Base-by-base conservation (phyloP, 805 yeast genomes). In the Zygotorulaspora florentina region DNA sequence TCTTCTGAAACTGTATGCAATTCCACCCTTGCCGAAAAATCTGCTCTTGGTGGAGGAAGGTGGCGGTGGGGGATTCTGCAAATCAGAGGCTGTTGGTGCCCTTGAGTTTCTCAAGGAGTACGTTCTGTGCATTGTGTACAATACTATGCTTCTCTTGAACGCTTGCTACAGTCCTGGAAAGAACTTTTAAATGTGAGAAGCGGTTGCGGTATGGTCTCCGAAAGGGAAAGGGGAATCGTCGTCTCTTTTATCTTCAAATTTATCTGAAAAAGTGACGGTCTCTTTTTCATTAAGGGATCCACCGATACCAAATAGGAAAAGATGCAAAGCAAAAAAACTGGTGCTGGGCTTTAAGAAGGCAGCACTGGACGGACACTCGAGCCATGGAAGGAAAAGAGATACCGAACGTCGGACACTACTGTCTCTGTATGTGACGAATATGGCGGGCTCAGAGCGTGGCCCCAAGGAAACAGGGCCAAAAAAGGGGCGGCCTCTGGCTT, bases 71-170 rank as follows among this genome's bases (percentile, higher is more conserved):
- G 98, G 97, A 41, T 86, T 78, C 67, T 85, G 90, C 71, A 91
- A 71, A 72, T 91, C 96, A 56, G 96, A 80, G 50, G 98, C 98
- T 47, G 99, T 90, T 52, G 99, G 99, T 33, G 97, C 98, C 71
- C 96, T 86, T 46, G 84, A 69, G 60, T 89, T 83, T 80, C 99
- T 89, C 72, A 91, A 77, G 29, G 99, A 91, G 73, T 93, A 93
- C 41, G 99, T 91, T 83, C 97, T 86, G 79, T 91, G 97, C 99
- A 93, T 93, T 55, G 40, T 70, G 42, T 20, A 7, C 25, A 5
- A 20, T 20, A 20, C 28, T 15, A 29, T n/a, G 31, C 25, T 36
- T 35, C 16, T 37, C 26, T 12, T 3, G 29, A 25, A 37, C 13
- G 15, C 13, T 23, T 37, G n/a, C n/a, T 20, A 20, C 29, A 10